phyloP scores from a whole-genome alignment of 2,329 filamentous ascomycete species.

The Amylocarpus encephaloides region DNA sequence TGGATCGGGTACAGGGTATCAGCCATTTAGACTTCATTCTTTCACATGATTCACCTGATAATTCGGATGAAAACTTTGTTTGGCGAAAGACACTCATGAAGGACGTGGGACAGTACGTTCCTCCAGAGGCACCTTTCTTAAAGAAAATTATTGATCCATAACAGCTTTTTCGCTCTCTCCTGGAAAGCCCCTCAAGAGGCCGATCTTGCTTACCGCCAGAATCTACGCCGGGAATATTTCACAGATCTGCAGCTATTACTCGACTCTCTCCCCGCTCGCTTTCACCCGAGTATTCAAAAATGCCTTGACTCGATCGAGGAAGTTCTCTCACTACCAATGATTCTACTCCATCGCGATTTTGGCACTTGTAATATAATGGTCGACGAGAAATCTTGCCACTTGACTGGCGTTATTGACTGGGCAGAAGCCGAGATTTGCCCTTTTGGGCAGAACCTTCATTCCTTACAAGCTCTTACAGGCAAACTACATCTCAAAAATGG shows the following conservation, averaged over 20 bases:
- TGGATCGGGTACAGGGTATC: constrained; percentile 33
- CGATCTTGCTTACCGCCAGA: constrained; percentile 23
- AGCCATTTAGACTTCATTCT: constrained; percentile 35
- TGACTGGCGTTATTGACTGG: constrained; percentile 39
- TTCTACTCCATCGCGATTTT: constrained; percentile 37
- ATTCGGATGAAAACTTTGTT: constrained; percentile 10
- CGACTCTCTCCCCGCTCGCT: constrained; percentile 32
- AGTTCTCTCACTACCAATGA: constrained; percentile 36
- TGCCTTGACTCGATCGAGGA: constrained; percentile 30
- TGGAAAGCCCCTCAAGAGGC: constrained; percentile 34
- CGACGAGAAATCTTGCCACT: constrained; percentile 32
- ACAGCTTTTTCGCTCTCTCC: constrained; percentile 36
- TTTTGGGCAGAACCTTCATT: constrained; percentile 37
- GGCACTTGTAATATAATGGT: constrained; percentile 37
- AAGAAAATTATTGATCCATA: constrained; percentile 1
- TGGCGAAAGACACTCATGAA: background rate
- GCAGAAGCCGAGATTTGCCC: constrained; percentile 36
- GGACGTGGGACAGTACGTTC: background rate
- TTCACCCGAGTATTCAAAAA: constrained; percentile 30
- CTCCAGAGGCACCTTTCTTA: constrained; percentile 22
- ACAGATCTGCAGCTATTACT: constrained; percentile 32
- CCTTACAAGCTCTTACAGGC: constrained; percentile 31
- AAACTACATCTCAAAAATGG: constrained; percentile 34
- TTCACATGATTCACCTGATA: constrained; percentile 31
- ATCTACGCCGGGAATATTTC: constrained; percentile 26